These are phyloP conservation scores for Coemansia reversa DNA, from an alignment of 192 early-diverging fungal species.

Conservation along the genomic window DNA sequence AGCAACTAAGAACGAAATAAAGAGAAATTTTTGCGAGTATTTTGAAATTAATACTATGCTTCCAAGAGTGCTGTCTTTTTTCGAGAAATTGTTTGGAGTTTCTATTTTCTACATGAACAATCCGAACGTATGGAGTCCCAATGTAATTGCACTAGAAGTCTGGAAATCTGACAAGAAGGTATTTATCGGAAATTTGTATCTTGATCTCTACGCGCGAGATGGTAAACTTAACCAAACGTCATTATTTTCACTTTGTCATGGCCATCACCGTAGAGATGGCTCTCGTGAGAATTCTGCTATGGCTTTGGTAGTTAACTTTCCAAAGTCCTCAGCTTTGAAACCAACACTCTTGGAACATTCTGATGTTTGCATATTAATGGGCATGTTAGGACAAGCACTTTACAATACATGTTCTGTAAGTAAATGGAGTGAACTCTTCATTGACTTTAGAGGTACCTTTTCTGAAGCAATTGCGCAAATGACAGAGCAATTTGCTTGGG, in stretches of 20 bases:
- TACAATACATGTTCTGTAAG: conserved; percentile 62
- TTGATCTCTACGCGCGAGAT: conserved; percentile 68
- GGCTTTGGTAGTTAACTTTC: conserved; percentile 59
- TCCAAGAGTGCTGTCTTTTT: conserved; percentile 61
- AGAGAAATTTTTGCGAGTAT: conserved; percentile 69
- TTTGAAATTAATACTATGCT: conserved; percentile 59
- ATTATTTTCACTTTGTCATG: conserved; percentile 42
- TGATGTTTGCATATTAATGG: conserved; percentile 74
- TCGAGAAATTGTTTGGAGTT: conserved; percentile 62
- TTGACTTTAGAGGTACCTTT: conserved; percentile 65
- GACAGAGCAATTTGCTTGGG: conserved; percentile 72
- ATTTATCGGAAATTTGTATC: conserved; percentile 64
- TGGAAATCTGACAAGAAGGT: conserved; percentile 58
- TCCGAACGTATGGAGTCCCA: conserved; percentile 63
- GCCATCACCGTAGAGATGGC: conserved; percentile 56
- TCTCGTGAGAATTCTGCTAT: conserved; percentile 53
- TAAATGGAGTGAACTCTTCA: conserved; percentile 39
- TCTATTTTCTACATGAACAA: conserved; percentile 59
- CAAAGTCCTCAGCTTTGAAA: conserved; percentile 55
- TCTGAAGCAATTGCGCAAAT: conserved; percentile 78
- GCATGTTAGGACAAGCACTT: conserved; percentile 68
- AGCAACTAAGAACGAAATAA: conserved; percentile 60
- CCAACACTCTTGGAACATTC: conserved; percentile 72
- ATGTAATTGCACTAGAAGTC: conserved; percentile 67
- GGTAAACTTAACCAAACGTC: conserved; percentile 61